Evolutionary conservation across 116 monocot genomes (phyloP).

Genomic region (Posidonia oceanica): DNA sequence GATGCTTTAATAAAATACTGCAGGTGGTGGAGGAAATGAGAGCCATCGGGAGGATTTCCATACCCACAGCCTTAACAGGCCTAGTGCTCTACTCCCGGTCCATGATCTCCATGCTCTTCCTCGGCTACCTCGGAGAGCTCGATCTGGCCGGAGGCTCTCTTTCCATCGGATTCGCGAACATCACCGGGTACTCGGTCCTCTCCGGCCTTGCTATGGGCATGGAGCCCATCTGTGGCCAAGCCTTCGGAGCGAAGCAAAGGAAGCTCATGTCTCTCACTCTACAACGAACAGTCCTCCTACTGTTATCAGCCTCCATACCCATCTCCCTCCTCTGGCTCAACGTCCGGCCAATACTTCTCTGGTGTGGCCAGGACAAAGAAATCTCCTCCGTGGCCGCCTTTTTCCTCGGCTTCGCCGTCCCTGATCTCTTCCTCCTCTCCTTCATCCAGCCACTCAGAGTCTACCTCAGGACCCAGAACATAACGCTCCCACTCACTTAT

Average conservation of each 20-base stretch:
- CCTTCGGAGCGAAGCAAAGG: constrained; percentile 59
- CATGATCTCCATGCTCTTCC: constrained; percentile 84
- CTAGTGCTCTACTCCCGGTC: constrained; percentile 74
- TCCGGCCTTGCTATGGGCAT: constrained; percentile 87
- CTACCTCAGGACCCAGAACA: constrained; percentile 60
- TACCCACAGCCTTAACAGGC: constrained; percentile 57
- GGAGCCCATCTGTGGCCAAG: constrained; percentile 91
- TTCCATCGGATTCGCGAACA: constrained; percentile 79
- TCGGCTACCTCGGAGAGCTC: constrained; percentile 65
- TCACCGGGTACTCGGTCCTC: constrained; percentile 84
- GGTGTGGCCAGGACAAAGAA: constrained; percentile 43
- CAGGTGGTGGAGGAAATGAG: constrained; percentile 57
- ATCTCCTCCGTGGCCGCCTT: constrained; percentile 36
- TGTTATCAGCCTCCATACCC: constrained; percentile 54
- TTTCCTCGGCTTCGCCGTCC: constrained; percentile 51
- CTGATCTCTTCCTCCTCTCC: constrained; percentile 73
- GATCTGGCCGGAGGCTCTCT: constrained; percentile 77
- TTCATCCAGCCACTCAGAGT: constrained; percentile 70
- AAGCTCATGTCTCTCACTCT: constrained; percentile 65
- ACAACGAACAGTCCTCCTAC: constrained; percentile 68
- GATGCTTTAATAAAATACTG: neutral
- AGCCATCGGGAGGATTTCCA: constrained; percentile 43
- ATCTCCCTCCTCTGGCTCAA: constrained; percentile 70
- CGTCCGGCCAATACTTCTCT: constrained; percentile 28
- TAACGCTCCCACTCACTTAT: constrained; percentile 59